Base-by-base conservation (phyloP, 306 rosid genomes). In the Inga laurina region DNA sequence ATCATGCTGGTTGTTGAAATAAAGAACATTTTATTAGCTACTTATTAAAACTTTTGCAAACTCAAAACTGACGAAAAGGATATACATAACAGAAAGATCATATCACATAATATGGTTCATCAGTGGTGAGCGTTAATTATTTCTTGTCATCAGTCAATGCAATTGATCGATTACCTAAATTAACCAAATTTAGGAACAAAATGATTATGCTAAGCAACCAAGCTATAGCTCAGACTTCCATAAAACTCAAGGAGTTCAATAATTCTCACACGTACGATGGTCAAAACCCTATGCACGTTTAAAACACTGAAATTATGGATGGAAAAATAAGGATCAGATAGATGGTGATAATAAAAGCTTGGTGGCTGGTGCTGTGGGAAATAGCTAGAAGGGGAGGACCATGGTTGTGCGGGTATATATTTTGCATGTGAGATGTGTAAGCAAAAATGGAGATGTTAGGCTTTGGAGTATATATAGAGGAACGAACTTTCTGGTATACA, bases 1-100 rank as follows among this genome's bases (percentile, higher is more conserved):
- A 93, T 95, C 98, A 61, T 95, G 94, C 78, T 93, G 95, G 97
- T 89, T 86, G 97, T 93, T 93, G 89, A 85, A 89, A 88, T 85
- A 94, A 92, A 88, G 80, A 86, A 48, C 72, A 46, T 22, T 45
- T 46, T 72, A 45, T 84, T 91, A 82, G 78, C 85, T 78, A 70
- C 88, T 83, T 77, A 75, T 82, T 84, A 73, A 88, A 90, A 87
- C 84, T 86, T 85, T 74, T 87, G 84, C 86, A 82, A 76, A 77
- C 85, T 87, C 84, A 79, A 83, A 37, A 82, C 88, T 49, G 64
- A 16, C 24, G 48, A 49, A 71, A 65, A 79, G 11, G 6, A 44
- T 48, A 59, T 66, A 59, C 59, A 39, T 39, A 39, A 39, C 43
- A 44, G 66, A 35, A 82, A 41, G 34, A 70, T 70, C 19, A 22